These are phyloP conservation scores for Panaeolus papilionaceus DNA, from an alignment of 768 basidiomycete genomes.

Conservation along the genomic window DNA sequence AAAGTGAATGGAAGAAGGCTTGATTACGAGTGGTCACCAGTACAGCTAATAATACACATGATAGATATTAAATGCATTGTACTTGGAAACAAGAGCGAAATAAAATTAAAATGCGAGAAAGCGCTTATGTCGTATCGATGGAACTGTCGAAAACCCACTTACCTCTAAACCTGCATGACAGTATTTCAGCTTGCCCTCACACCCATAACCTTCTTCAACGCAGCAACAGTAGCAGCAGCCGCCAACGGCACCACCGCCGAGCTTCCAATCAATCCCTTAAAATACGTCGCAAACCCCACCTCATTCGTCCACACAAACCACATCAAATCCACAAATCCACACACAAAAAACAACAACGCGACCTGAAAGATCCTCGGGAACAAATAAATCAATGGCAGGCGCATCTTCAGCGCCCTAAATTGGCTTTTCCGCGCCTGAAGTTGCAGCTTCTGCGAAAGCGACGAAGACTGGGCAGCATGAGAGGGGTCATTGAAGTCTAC, in stretches of 20 bases:
- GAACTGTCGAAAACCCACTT: no score
- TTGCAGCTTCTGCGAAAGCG: not conserved
- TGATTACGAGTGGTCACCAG: no score
- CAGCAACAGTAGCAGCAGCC: not conserved
- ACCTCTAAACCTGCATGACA: no score
- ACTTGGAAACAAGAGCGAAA: no score
- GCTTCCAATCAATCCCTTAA: not conserved
- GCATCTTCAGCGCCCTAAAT: not conserved
- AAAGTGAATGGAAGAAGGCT: no score
- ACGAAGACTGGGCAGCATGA: not conserved
- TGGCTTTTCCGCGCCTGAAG: not conserved
- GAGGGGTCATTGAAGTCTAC: not conserved
- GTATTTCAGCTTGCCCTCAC: not conserved
- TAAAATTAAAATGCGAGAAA: no score
- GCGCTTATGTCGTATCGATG: no score
- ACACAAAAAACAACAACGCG: not conserved
- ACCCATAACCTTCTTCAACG: not conserved
- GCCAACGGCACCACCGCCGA: not conserved
- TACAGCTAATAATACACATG: no score
- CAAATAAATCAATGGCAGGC: not conserved
- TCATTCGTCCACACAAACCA: slow-evolving; percentile 12
- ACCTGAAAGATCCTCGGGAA: slow-evolving; percentile 3
- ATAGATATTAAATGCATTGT: no score
- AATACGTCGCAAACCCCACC: slow-evolving; percentile 3
- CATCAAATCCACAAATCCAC: slow-evolving; percentile 1